These are phyloP conservation scores for Chlorella vulgaris DNA, from an alignment of 139 green algal species.

Conservation along the genomic window DNA sequence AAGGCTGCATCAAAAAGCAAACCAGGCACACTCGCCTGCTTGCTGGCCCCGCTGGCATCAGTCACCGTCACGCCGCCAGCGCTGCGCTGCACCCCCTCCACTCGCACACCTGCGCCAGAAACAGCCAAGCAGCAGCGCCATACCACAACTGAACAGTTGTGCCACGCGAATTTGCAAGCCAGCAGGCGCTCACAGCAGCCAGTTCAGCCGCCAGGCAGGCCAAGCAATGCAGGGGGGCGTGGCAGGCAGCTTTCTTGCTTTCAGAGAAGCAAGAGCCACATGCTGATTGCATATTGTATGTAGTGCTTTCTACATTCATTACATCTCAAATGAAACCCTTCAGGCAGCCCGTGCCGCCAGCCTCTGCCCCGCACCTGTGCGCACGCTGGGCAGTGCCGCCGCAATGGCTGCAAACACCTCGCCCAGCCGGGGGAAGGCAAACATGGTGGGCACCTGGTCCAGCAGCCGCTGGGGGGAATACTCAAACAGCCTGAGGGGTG, in stretches of 20 bases:
- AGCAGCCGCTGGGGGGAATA: slow-evolving; percentile 68
- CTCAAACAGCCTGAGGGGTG: slow-evolving; percentile 67
- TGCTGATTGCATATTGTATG: too few species aligned
- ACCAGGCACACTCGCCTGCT: neutral
- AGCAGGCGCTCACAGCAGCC: too few species aligned
- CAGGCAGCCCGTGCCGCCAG: too few species aligned
- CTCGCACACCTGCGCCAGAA: neutral
- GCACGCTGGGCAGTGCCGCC: too few species aligned
- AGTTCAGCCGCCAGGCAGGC: too few species aligned
- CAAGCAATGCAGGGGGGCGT: too few species aligned
- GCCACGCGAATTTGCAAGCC: too few species aligned
- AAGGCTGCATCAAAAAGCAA: neutral
- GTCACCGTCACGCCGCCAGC: neutral
- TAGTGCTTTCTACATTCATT: too few species aligned
- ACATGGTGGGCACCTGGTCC: slow-evolving; percentile 64
- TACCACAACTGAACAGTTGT: too few species aligned
- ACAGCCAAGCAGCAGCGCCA: neutral
- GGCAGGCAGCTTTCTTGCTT: too few species aligned
- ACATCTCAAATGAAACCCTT: too few species aligned
- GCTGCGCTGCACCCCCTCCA: slow-evolving; percentile 24
- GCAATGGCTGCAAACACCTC: slow-evolving; percentile 55
- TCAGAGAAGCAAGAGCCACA: too few species aligned
- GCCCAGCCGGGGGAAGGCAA: slow-evolving; percentile 72
- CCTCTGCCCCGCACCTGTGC: slow-evolving; percentile 34
- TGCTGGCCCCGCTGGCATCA: neutral